Evolutionary conservation across 345 rosid species (phyloP), one percentile per base, ranked within the genome.

Genomic region (Geranium brycei): DNA sequence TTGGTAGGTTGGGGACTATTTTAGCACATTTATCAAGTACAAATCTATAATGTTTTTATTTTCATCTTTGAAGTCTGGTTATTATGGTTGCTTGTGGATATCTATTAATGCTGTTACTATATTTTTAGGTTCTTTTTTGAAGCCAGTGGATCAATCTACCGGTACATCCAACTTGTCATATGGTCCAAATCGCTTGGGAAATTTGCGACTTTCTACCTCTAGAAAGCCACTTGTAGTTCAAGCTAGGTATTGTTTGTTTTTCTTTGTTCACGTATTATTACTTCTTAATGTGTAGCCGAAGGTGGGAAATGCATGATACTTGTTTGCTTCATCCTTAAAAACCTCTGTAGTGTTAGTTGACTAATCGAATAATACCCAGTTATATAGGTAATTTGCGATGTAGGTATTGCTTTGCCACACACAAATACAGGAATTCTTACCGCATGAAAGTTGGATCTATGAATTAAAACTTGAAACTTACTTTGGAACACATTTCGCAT

Each of bases 231-330:
- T 85, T 63, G 68, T 65, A 0, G 82, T 88, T 76, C 85, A 78
- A 57, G 95, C 97, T 70, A 74, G 83, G 98, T 85, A 76, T 61
- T 51, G 15, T 62, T 41, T 51, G 62, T 41, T 51, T 65, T 59
- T 57, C 55, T 14, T 41, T 64, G 15, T 8, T 47, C 10, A 8
- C 11, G 53, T 13, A 13, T 47, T 47, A 47, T 13, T 47, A 47
- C 47, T 38, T 38, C 15, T 8, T 6, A 13, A 47, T 47, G 5
- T 13, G 15, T 47, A 47, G 15, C 15, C 11, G 53, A 47, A 47
- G 53, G 53, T 8, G 53, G 12, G 53, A 35, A 47, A 47, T 47
- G 53, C 53, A 47, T 13, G 53, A 0, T 47, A 38, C 8, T 38
- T 38, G 6, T 38, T 5, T 5, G 47, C 11, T 38, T 38, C 47